These are phyloP conservation scores for Coffea humblotiana DNA, from an alignment of 305 asterid species.

Conservation along the genomic window DNA sequence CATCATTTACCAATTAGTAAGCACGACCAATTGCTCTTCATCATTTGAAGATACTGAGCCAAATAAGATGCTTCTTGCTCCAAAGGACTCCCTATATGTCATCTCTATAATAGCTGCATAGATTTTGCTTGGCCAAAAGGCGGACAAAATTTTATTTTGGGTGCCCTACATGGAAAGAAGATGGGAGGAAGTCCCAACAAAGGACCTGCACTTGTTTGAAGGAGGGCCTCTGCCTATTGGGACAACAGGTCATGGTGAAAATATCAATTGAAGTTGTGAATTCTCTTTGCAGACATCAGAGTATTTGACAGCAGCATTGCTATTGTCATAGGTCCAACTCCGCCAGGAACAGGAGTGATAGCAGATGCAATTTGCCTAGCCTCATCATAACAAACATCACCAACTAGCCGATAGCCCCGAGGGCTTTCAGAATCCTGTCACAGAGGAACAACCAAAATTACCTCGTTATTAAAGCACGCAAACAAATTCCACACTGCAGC, in stretches of 20 bases:
- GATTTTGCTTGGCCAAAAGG: not conserved
- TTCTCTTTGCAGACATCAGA: slow-evolving; percentile 72
- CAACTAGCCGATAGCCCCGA: slow-evolving; percentile 46
- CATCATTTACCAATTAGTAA: not conserved
- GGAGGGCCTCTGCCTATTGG: not conserved
- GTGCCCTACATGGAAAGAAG: not conserved
- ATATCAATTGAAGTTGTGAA: slow-evolving; percentile 48
- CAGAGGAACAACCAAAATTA: slow-evolving; percentile 4
- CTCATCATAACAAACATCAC: slow-evolving; percentile 51
- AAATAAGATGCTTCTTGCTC: not conserved
- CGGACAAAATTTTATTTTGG: not conserved
- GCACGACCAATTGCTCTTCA: not conserved
- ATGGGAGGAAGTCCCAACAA: not conserved
- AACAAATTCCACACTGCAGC: not conserved
- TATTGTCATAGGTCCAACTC: slow-evolving; percentile 57
- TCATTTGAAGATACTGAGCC: not conserved
- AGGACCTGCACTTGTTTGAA: not conserved
- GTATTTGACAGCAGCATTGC: slow-evolving; percentile 75
- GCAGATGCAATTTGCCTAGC: slow-evolving; percentile 53
- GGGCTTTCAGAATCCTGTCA: slow-evolving; percentile 57
- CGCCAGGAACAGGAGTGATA: slow-evolving; percentile 52
- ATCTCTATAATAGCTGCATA: not conserved
- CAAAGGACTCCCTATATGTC: not conserved
- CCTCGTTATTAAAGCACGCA: not conserved
- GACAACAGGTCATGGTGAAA: not conserved